Base-by-base conservation (phyloP, 192 early-diverging fungal species). In the Coemansia javaensis region DNA sequence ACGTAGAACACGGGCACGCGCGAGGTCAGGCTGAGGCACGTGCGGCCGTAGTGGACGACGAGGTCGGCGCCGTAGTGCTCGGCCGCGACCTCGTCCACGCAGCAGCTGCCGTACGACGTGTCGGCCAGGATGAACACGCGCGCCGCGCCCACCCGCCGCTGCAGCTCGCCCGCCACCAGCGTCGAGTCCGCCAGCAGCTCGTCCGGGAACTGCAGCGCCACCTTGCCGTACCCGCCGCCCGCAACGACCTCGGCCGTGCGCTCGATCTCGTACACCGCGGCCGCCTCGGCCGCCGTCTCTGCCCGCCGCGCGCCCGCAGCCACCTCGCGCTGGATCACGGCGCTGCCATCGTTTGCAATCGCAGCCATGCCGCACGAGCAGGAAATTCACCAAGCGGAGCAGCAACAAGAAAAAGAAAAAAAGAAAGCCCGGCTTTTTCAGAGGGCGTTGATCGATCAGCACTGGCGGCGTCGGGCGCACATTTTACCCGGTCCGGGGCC, bases 41-140 rank as follows among this genome's bases (percentile, higher is more conserved):
- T 82, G 17, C 85, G 85, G 3, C 97, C 97, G 77, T 90, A 99
- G 65, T 99, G 97, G 23, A 99, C 81, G 23, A 99, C 84, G n/a
- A 90, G 55, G 36, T 97, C 89, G 12, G 91, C 83, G 7, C 67
- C 41, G 27, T 83, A 84, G 54, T 99, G 97, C 64, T 92, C 80
- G 7, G 93, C 93, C 17, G 97, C 94, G 1, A 99, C 86, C 53
- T 94, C 91, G 61, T 99, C 97, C 1, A 96, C 91, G 62, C 97
- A 99, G 64, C 97, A 99, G 65, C 90, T 90, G 56, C 96, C 96
- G 56, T 91, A 95, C 13, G 94, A 91, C 0, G 97, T 97, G 54
- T 99, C 97, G 14, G 89, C 97, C 24, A 99, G 66, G 20, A 97
- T 78, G 60, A 83, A 95, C 32, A 91, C 51, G 2, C 71, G 51